Base-by-base conservation (phyloP, 2,329 filamentous ascomycete species). In the Penicillium brasilianum region DNA sequence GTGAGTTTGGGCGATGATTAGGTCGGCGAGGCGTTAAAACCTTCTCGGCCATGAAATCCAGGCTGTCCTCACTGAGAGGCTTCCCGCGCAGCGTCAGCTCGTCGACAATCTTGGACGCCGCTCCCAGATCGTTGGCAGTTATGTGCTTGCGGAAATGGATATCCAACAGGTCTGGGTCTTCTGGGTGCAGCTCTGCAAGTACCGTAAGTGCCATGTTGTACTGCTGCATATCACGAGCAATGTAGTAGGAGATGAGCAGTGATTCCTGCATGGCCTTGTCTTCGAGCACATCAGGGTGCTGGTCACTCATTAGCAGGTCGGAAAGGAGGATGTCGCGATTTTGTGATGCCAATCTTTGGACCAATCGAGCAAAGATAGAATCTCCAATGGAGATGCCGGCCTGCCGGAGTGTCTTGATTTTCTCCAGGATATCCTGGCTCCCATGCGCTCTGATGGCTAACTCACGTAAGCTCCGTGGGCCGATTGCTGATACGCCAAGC, bases 391-490 rank as follows among this genome's bases (percentile, higher is more conserved):
- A 80, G 32, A 97, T 90, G 0, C 86, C 87, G 6, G 86, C 79
- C 55, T 82, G 78, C 61, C 84, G 80, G 3, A 97, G 80, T 57
- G 87, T 83, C 28, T 82, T 74, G 28, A 96, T 83, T 34, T 87
- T 85, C 0, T 79, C 73, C 25, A 81, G 71, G n/a, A 95, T 79
- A 7, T 82, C 84, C 34, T 83, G 77, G 0, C 86, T 74, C 10
- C 83, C 83, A 1, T 80, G 74, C 55, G 90, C 86, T 69, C 91
- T 84, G 11, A 90, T 75, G 3, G 88, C 91, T 74, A 97, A 87
- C 49, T 93, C 89, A 65, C 93, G 90, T 20, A 97, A 74, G 4
- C 92, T 90, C 18, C 90, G 79, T 0, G 92, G 89, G 0, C 93
- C 93, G 63, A 97, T 89, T 37, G 82, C 80, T 51, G 86, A 82